A percentile compares a stretch with the other conserved stretches of the same genome.
Conservation (phyloP, 1,284 basidiomycete genomes). For the Puccinia hordei region DNA sequence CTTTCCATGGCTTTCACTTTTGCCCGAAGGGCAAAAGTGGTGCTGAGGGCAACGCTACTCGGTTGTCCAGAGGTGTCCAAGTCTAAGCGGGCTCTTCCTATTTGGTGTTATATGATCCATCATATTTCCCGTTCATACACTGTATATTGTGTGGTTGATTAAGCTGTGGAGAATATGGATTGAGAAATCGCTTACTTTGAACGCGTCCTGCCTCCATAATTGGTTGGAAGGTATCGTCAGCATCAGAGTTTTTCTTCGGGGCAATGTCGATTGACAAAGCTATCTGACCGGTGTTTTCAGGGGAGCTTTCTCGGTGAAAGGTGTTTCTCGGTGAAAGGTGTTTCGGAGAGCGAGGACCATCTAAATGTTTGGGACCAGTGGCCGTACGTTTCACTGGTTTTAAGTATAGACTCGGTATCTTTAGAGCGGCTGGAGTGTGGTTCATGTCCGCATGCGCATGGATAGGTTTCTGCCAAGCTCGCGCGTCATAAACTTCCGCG, state of each 20-base stretch:
- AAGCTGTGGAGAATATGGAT: neutral
- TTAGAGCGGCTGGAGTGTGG: neutral
- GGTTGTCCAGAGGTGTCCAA: constrained; percentile 7
- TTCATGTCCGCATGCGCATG: neutral
- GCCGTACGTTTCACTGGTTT: neutral
- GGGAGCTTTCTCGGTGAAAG: neutral
- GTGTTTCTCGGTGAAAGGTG: no score
- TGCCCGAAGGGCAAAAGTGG: neutral
- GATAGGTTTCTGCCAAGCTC: neutral
- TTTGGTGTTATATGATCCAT: constrained; percentile 33
- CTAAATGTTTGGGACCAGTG: no score
- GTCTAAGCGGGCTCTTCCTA: constrained; percentile 36
- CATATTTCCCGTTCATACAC: neutral
- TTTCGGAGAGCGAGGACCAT: no score
- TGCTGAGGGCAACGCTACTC: constrained; percentile 3
- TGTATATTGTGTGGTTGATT: neutral
- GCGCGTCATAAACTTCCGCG: neutral
- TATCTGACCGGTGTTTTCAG: neutral
- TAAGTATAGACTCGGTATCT: neutral
- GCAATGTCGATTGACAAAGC: neutral
- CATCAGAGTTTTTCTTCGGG: no score
- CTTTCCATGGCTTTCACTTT: constrained; percentile 8
- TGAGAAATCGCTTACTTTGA: neutral
- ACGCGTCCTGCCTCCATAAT: neutral
- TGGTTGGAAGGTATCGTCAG: no score